These are phyloP conservation scores for Ophiostoma sp. DNA, from an alignment of 2,329 filamentous ascomycete genomes.

Conservation along the genomic window DNA sequence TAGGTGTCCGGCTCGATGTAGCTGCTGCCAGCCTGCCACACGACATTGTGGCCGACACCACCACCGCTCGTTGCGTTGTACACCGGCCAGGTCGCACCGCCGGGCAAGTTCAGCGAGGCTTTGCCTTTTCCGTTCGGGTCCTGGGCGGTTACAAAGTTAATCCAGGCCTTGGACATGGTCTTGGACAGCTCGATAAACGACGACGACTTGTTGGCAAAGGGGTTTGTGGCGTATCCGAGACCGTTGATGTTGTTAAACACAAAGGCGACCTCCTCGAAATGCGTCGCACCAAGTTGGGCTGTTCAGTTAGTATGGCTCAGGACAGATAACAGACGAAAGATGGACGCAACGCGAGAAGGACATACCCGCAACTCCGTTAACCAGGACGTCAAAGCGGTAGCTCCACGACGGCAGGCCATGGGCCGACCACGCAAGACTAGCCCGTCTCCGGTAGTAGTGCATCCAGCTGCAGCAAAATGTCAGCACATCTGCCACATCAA, in stretches of 20 bases:
- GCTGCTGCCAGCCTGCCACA: conserved; percentile 18
- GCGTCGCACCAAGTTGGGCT: conserved; percentile 25
- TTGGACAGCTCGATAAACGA: conserved; percentile 36
- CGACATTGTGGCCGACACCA: conserved; percentile 25
- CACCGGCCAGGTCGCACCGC: conserved; percentile 23
- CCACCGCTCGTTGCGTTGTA: conserved; percentile 27
- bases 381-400: conserved; percentile 43
- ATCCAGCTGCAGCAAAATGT: not conserved
- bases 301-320: no score
- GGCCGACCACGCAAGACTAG: conserved; percentile 22
- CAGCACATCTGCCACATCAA: no score
- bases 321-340: no score
- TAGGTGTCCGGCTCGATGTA: conserved; percentile 20
- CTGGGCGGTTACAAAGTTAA: conserved; percentile 21
- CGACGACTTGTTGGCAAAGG: conserved; percentile 39
- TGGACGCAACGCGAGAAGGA: no score
- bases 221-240: conserved; percentile 39
- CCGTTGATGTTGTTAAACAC: conserved; percentile 50
- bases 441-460: conserved; percentile 28
- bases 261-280: conserved; percentile 48
- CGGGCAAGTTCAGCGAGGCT: not conserved
- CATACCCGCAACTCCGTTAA: conserved; percentile 29
- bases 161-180: conserved; percentile 21
- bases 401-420: conserved; percentile 29
- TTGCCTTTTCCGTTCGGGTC: conserved; percentile 17